Percentiles rank a stretch among this genome's conserved stretches.
These are phyloP conservation scores for Beauveria scarabaeidicola DNA, from an alignment of 2,329 filamentous ascomycete genomes.

Conservation along the genomic window DNA sequence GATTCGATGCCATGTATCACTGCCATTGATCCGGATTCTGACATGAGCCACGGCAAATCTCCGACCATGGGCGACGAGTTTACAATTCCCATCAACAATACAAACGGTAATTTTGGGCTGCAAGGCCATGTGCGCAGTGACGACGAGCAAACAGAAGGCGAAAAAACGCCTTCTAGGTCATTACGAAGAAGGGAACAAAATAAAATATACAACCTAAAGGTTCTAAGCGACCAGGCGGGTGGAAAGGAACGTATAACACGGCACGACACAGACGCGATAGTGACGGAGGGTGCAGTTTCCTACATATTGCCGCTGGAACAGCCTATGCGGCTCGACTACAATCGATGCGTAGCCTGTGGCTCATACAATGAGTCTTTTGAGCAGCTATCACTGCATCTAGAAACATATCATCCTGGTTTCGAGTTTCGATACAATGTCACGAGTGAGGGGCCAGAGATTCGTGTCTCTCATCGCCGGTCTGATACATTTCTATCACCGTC, in stretches of 20 bases:
- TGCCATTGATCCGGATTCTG: constrained; percentile 28
- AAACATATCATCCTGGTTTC: constrained; percentile 36
- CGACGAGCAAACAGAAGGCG: constrained; percentile 37
- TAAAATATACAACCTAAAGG: constrained; percentile 51
- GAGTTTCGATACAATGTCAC: constrained; percentile 31
- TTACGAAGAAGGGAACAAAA: constrained; percentile 38
- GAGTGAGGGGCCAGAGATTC: constrained; percentile 31
- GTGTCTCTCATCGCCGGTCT: constrained; percentile 19
- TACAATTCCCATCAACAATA: background rate
- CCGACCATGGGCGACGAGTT: constrained; percentile 17
- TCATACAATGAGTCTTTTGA: constrained; percentile 37
- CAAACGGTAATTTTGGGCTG: constrained; percentile 14
- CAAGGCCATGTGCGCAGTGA: constrained; percentile 27
- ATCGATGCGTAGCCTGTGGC: constrained; percentile 44
- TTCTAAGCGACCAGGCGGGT: constrained; percentile 48
- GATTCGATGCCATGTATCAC: constrained; percentile 37
- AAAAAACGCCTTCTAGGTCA: constrained; percentile 43
- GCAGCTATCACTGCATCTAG: constrained; percentile 42
- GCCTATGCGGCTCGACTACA: constrained; percentile 37
- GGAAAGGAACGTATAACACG: constrained; percentile 41
- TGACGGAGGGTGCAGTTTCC: constrained; percentile 34
- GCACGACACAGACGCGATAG: constrained; percentile 18
- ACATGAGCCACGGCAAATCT: constrained; percentile 19
- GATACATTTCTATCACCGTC: constrained; percentile 22
- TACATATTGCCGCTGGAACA: constrained; percentile 38